Base-by-base conservation (phyloP, 768 basidiomycete species). In the Tricholoma terreum region DNA sequence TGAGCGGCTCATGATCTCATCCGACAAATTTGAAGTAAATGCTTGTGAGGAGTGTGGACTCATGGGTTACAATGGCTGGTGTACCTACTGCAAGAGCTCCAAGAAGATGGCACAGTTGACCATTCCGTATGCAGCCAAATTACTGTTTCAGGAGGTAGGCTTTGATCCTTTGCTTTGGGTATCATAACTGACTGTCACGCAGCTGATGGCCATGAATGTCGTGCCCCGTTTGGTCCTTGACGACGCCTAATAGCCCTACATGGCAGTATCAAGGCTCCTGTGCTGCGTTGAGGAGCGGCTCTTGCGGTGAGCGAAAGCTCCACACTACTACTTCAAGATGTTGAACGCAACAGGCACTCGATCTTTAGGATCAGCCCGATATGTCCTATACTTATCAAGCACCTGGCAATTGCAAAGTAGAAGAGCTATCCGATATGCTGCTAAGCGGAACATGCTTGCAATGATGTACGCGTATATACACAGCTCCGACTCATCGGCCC, bases 1-100 rank as follows among this genome's bases (percentile, higher is more conserved):
- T 2, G 97, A 99, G 73, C 90, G 97, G 22, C 81, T 99, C 14
- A 99, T 99, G 97, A 95, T 98, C 59, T 98, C 96, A 6, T 97
- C 94, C 21, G 97, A 99, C 75, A 92, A 92, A 66, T 99, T 98
- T 67, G 92, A 97, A 71, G 92, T 97, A 52, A 92, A 96, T 65
- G 95, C 95, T 11, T 99, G 97, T 69, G 83, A 94, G 64, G 84
- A 88, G 56, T 99, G 97, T 70, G 97, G 97, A 7, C 75, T 98
- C 63, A 88, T 98, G 83, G 97, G 95, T 3, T 92, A 92, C 70
- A 86, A 90, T 66, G 92, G 92, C 57, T 98, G 94, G 94, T 98
- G 95, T 71, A 84, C 92, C n/a, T 93, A 92, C 66, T 98, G 96
- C 84, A 96, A 97, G 78, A 94, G 90, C 65, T 94, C 93, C 46